Evolutionary conservation across 257 asterid species (phyloP).

Genomic region (Cinchona pubescens): DNA sequence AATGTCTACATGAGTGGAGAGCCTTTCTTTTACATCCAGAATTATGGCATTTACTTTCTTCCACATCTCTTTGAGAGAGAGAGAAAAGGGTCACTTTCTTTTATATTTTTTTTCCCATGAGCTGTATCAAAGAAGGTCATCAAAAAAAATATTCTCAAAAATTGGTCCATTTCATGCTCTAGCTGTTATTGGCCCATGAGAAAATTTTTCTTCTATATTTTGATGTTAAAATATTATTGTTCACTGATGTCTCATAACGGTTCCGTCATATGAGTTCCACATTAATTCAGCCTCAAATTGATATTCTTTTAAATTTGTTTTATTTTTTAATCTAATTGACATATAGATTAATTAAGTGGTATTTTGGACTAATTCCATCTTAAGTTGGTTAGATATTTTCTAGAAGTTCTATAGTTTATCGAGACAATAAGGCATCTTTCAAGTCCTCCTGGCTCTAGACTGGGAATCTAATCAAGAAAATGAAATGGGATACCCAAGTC

Average conservation of each 20-base stretch:
- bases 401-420: neutral
- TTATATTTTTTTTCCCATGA: neutral
- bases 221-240: neutral
- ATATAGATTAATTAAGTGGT: no score
- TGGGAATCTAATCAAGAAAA: conserved; percentile 12
- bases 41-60: conserved; percentile 4
- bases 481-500: conserved; percentile 18
- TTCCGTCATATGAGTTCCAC: conserved; percentile 37
- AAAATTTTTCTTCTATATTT: neutral
- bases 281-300: neutral
- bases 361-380: neutral
- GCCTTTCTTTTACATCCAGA: neutral
- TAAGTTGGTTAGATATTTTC: neutral
- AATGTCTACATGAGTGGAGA: conserved; percentile 21
- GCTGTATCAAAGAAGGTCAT: no score
- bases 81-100: conserved; percentile 10
- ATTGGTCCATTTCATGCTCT: conserved; percentile 19
- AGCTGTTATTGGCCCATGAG: conserved; percentile 36
- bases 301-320: no score
- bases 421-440: neutral
- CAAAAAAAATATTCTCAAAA: neutral
- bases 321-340: neutral
- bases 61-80: conserved; percentile 22
- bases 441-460: conserved; percentile 4
- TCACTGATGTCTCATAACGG: neutral